These are phyloP conservation scores for Fusarium abutilonis DNA, from an alignment of 2,329 filamentous ascomycete species.

Conservation along the genomic window DNA sequence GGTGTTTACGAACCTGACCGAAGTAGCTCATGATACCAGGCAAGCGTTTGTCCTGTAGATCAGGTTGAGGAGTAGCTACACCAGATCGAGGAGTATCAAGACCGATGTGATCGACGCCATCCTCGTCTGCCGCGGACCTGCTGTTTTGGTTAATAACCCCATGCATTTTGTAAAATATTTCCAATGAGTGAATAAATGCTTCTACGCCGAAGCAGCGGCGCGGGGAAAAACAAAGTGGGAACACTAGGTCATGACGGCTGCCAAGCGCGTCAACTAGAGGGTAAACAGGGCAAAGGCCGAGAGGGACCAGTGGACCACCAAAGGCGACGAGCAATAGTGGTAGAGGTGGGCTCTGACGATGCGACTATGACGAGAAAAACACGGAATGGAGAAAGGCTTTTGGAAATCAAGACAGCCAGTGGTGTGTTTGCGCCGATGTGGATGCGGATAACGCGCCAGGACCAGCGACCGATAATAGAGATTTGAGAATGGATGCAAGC, in stretches of 20 bases:
- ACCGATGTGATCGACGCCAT: constrained; percentile 79
- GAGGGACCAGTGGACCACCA: constrained; percentile 35
- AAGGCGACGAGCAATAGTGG: constrained; percentile 36
- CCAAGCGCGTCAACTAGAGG: constrained; percentile 49
- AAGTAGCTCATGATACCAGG: constrained; percentile 98
- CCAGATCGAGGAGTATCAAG: constrained; percentile 90
- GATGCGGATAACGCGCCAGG: constrained; percentile 38
- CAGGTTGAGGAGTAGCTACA: constrained; percentile 91
- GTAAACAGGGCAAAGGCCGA: constrained; percentile 41
- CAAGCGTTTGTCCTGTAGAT: constrained; percentile 92
- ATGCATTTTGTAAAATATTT: constrained; percentile 52
- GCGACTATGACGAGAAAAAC: constrained; percentile 49
- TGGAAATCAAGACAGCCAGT: constrained; percentile 41
- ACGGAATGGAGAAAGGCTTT: constrained; percentile 42
- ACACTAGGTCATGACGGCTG: constrained; percentile 55
- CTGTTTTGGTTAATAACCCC: constrained; percentile 62
- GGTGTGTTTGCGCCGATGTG: constrained; percentile 42
- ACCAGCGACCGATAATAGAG: constrained; percentile 27
- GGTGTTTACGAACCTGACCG: constrained; percentile 96
- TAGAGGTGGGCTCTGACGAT: constrained; percentile 42
- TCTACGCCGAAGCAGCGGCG: constrained; percentile 44
- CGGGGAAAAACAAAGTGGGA: constrained; percentile 48
- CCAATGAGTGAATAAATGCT: constrained; percentile 46
- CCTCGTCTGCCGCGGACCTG: constrained; percentile 73
- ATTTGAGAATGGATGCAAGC: constrained; percentile 21